Conservation (phyloP, 257 asterid species). For the Mentha longifolia region DNA sequence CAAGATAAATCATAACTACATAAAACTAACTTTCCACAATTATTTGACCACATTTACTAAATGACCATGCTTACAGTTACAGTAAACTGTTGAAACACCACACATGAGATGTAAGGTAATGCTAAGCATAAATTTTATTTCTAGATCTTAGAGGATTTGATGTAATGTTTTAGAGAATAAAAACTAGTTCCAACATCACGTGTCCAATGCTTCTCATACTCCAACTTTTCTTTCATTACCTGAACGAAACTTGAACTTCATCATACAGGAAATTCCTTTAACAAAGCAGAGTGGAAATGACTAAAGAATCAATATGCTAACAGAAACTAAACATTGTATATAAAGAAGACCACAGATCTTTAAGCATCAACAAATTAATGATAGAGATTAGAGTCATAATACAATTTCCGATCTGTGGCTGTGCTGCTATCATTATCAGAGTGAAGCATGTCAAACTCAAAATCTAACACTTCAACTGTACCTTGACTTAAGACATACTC, state of each 20-base stretch:
- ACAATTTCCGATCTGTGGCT: not conserved
- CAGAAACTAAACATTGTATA: conserved; percentile 8
- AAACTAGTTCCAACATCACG: not conserved
- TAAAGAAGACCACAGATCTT: conserved; percentile 8
- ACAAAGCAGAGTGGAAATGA: conserved; percentile 9
- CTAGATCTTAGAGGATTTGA: conserved; percentile 8
- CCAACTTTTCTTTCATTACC: conserved; percentile 10
- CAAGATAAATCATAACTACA: conserved; percentile 3
- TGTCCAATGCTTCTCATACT: not conserved
- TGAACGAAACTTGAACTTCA: conserved; percentile 5
- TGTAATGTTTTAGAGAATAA: conserved; percentile 4
- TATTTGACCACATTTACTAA: conserved; percentile 8
- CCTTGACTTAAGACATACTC: conserved; percentile 43
- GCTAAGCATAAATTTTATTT: conserved; percentile 12
- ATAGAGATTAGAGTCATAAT: conserved; percentile 9
- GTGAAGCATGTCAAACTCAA: conserved; percentile 21
- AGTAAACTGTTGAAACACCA: not conserved
- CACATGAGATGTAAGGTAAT: conserved; percentile 9
- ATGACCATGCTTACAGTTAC: not conserved
- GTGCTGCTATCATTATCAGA: conserved; percentile 10
- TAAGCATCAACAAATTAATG: not conserved
- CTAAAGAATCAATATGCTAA: conserved; percentile 13
- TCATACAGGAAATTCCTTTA: conserved; percentile 8
- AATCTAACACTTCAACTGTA: conserved; percentile 21
- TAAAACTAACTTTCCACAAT: conserved; percentile 22